phyloP scores from a whole-genome alignment of 441 rosid species.

The Dalechampia spathulata region DNA sequence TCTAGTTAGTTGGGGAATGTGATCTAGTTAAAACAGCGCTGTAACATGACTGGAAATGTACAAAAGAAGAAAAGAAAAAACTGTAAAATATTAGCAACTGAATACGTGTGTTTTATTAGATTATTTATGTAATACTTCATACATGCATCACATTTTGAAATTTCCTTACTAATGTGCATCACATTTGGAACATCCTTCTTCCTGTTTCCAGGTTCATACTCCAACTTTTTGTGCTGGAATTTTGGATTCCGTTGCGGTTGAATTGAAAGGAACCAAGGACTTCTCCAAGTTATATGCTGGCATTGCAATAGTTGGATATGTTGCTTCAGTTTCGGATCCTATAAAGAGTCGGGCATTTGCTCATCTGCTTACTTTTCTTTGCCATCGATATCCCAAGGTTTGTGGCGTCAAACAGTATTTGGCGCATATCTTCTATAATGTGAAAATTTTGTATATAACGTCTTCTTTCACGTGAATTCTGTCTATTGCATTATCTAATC shows the following conservation, averaged over 20 bases:
- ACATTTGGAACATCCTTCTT: too few relatives aligned
- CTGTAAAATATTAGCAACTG: too few relatives aligned
- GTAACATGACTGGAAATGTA: neutral
- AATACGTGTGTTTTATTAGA: neutral
- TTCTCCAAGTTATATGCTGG: slow-evolving; percentile 70
- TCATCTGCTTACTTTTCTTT: slow-evolving; percentile 62
- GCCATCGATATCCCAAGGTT: slow-evolving; percentile 85
- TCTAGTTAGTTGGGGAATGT: too few relatives aligned
- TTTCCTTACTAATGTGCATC: too few relatives aligned
- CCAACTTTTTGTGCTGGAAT: slow-evolving; percentile 45
- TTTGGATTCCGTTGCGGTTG: slow-evolving; percentile 63
- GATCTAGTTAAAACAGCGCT: neutral
- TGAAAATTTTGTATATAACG: too few relatives aligned
- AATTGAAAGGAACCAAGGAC: slow-evolving; percentile 67
- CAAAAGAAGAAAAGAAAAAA: neutral
- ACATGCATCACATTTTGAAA: neutral
- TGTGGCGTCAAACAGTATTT: neutral
- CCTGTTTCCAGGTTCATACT: slow-evolving; percentile 42
- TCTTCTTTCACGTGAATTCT: neutral
- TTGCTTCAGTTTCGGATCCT: slow-evolving; percentile 54
- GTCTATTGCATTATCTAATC: neutral
- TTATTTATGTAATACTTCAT: slow-evolving; percentile 1
- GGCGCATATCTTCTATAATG: neutral
- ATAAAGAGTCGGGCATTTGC: slow-evolving; percentile 49
- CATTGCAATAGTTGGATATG: slow-evolving; percentile 66